A percentile compares a stretch with the other conserved stretches of the same genome.
Conservation (phyloP, 345 rosid species). For the Nephelium lappaceum region DNA sequence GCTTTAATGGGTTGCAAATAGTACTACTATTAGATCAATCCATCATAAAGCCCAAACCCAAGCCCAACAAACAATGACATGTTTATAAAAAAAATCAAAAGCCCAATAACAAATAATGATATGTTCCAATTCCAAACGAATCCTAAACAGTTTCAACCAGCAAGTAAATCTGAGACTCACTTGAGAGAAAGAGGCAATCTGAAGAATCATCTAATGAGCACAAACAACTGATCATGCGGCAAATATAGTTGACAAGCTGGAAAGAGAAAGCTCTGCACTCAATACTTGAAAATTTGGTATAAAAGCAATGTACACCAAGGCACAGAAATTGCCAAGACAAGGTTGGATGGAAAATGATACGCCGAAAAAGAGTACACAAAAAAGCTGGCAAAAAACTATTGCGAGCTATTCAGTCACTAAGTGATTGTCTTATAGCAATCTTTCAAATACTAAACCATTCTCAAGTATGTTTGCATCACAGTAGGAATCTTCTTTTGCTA, state of each 20-base stretch:
- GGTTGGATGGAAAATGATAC: not conserved
- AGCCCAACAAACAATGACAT: no score
- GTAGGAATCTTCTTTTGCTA: not conserved
- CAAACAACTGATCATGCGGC: not conserved
- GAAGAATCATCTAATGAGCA: no score
- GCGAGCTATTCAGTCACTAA: not conserved
- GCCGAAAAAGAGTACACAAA: not conserved
- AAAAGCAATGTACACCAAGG: slow-evolving; percentile 4
- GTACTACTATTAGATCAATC: no score
- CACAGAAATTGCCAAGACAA: not conserved
- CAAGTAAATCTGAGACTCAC: no score
- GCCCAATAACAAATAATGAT: no score
- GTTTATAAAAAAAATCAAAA: no score
- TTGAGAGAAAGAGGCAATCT: no score
- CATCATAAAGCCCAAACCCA: no score
- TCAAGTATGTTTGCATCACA: slow-evolving; percentile 1
- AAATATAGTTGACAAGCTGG: not conserved
- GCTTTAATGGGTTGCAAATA: no score
- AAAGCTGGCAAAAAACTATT: not conserved
- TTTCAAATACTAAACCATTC: not conserved
- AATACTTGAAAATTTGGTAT: not conserved
- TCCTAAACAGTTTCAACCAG: no score
- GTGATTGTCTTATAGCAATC: not conserved
- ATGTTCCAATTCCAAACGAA: no score
- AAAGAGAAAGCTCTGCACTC: not conserved